A percentile compares a stretch with the other conserved stretches of the same genome.
phyloP scores from a whole-genome alignment of 495 filamentous ascomycete genomes.

The Aspergillus sclerotioniger region DNA sequence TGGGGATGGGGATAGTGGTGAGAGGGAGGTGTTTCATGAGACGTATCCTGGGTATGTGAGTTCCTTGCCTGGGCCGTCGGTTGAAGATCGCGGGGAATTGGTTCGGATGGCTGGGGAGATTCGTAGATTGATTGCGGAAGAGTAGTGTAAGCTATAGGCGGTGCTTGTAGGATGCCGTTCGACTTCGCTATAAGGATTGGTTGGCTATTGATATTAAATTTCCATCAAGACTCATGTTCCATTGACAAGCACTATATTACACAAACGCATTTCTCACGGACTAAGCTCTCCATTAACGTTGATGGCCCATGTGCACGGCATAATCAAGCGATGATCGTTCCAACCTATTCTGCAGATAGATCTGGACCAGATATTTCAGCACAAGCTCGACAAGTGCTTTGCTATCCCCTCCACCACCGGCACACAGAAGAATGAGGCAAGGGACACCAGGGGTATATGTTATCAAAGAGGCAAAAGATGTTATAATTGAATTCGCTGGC shows the following conservation, averaged over 20 bases:
- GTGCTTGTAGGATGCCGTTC: not conserved
- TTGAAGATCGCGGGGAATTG: not conserved
- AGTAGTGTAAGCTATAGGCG: not conserved
- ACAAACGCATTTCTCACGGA: conserved; percentile 2
- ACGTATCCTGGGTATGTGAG: conserved; percentile 9
- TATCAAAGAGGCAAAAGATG: conserved; percentile 11
- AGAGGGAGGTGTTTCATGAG: conserved; percentile 1
- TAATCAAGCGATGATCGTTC: conserved; percentile 4
- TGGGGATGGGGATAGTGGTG: not conserved
- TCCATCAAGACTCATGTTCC: not conserved
- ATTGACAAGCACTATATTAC: conserved; percentile 8
- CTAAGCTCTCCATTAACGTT: not conserved
- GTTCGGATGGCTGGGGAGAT: not conserved
- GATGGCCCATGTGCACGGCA: not conserved
- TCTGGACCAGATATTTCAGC: conserved; percentile 28
- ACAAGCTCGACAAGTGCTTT: conserved; percentile 6
- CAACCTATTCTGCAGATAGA: conserved; percentile 45
- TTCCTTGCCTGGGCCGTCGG: conserved; percentile 7
- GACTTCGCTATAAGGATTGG: not conserved
- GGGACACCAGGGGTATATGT: conserved; percentile 27
- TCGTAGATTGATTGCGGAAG: not conserved
- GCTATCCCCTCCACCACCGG: conserved; percentile 11
- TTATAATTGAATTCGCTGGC: not conserved
- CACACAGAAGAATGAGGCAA: conserved; percentile 15
- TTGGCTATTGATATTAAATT: not conserved